These are phyloP conservation scores for Vitellaria paradoxa DNA, from an alignment of 179 eudicot species.

Conservation along the genomic window DNA sequence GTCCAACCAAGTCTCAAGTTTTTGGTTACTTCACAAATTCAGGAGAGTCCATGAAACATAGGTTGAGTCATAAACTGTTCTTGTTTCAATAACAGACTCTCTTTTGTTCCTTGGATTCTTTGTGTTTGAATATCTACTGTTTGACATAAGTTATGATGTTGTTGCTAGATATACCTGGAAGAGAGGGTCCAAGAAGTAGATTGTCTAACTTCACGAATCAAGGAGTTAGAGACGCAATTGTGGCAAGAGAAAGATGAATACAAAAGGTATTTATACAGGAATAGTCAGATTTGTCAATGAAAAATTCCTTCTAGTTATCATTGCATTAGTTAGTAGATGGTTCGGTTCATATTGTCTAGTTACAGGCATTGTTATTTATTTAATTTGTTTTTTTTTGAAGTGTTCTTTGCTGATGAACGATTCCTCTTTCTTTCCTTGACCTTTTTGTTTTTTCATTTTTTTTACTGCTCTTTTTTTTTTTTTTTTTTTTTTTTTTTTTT, in stretches of 20 bases:
- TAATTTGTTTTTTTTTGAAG: not conserved
- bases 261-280: slow-evolving; percentile 44
- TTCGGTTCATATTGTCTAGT: not conserved
- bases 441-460: not conserved
- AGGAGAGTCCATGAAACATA: too few species aligned
- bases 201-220: slow-evolving; percentile 50
- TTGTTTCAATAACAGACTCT: not conserved
- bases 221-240: slow-evolving; percentile 73
- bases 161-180: slow-evolving; percentile 50
- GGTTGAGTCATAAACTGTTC: not conserved
- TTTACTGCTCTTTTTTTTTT: not conserved
- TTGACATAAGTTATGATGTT: slow-evolving; percentile 16
- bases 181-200: slow-evolving; percentile 65
- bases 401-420: slow-evolving; percentile 7
- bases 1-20: too few species aligned
- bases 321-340: not conserved
- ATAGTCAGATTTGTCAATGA: not conserved
- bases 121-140: slow-evolving; percentile 5
- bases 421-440: slow-evolving; percentile 2
- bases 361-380: not conserved
- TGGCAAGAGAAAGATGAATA: slow-evolving; percentile 61
- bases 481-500: not conserved
- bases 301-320: not conserved
- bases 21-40: too few species aligned
- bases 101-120: not conserved